Percentiles rank a stretch among this genome's conserved stretches.
These are phyloP conservation scores for Mortierella sp. DNA, from an alignment of 371 early-diverging fungal genomes.

Conservation along the genomic window DNA sequence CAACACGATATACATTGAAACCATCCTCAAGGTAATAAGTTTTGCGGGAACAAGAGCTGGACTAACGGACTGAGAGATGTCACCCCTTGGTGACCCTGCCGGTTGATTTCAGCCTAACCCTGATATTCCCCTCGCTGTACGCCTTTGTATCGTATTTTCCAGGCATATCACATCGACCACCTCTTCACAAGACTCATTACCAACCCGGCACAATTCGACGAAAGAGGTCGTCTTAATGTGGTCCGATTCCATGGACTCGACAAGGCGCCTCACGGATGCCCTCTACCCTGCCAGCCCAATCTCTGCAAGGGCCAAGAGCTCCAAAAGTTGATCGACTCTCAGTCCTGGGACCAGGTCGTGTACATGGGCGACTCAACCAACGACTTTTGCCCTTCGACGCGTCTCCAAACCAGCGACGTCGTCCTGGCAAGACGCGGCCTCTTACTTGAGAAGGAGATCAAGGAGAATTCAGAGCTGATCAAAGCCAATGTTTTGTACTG, in stretches of 20 bases:
- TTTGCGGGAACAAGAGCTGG: no score
- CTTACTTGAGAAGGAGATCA: slow-evolving; percentile 41
- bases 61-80: no score
- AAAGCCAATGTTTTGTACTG: slow-evolving; percentile 46
- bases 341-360: slow-evolving; percentile 58
- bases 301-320: slow-evolving; percentile 77
- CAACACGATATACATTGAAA: slow-evolving; percentile 79
- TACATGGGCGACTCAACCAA: slow-evolving; percentile 75
- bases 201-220: slow-evolving; percentile 74
- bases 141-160: neutral
- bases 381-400: slow-evolving; percentile 70
- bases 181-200: slow-evolving; percentile 74
- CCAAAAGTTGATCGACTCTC: slow-evolving; percentile 43
- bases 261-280: slow-evolving; percentile 69
- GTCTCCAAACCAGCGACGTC: slow-evolving; percentile 46
- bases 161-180: slow-evolving; percentile 67
- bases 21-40: slow-evolving; percentile 66
- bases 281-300: slow-evolving; percentile 73
- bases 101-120: no score
- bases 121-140: no score
- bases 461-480: slow-evolving; percentile 12
- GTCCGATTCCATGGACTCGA: slow-evolving; percentile 59
- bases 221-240: slow-evolving; percentile 64
- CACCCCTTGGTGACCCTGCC: no score
- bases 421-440: slow-evolving; percentile 34